Conservation (phyloP, 208 protist genomes). For the Phytomonas francai region DNA sequence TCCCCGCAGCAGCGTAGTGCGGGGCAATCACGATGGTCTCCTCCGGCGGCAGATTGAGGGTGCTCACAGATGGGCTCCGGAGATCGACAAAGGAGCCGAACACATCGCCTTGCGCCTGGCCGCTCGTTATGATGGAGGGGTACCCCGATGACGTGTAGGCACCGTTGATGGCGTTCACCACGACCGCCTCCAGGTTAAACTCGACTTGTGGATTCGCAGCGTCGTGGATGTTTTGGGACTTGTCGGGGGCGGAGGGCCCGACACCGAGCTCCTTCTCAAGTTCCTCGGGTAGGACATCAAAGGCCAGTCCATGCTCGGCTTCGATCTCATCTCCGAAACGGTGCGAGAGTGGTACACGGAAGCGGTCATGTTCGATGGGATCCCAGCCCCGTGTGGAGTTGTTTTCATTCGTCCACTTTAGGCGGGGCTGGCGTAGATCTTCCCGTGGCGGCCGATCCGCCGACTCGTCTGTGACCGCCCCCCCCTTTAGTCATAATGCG, state of each 20-base stretch:
- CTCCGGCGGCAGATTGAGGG: constrained; percentile 54
- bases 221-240: constrained; percentile 14
- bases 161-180: constrained; percentile 63
- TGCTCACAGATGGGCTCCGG: constrained; percentile 37
- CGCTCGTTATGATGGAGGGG: constrained; percentile 33
- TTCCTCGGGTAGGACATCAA: constrained; percentile 12
- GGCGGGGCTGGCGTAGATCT: too few species aligned
- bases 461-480: too few species aligned
- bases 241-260: too few species aligned
- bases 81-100: constrained; percentile 74
- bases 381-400: constrained; percentile 20
- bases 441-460: too few species aligned
- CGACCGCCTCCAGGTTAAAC: constrained; percentile 26
- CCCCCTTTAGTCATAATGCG: background rate
- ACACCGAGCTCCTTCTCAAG: constrained; percentile 3
- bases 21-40: constrained; percentile 42
- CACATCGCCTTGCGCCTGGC: constrained; percentile 26
- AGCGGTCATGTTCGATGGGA: constrained; percentile 25
- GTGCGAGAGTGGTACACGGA: constrained; percentile 29
- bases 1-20: constrained; percentile 2
- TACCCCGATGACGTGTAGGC: constrained; percentile 76
- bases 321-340: constrained; percentile 16
- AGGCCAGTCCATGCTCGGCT: background rate
- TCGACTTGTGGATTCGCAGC: constrained; percentile 33
- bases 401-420: background rate